Base-by-base conservation (phyloP, 257 asterid genomes). In the Salvia hispanica region DNA sequence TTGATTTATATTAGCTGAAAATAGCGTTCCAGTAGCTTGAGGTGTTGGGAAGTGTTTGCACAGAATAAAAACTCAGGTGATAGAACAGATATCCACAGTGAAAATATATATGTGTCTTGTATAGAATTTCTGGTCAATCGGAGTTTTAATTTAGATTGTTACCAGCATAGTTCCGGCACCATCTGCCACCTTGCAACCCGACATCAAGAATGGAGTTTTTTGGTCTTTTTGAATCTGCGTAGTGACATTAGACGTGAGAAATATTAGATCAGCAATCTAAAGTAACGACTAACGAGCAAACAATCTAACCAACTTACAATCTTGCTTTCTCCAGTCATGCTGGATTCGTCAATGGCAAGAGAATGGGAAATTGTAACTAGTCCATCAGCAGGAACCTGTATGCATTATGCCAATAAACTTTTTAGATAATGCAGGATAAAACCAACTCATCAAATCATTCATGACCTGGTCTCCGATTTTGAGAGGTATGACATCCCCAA, bases 281-380 rank as follows among this genome's bases (percentile, higher is more conserved):
- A 18, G 61, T 28, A 74, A 44, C 25, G 25, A 21, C 25, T 21
- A 21, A 21, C 62, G 64, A 69, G 70, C 44, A 21, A 61, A 66
- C 66, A 79, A 52, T 79, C 75, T 74, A 79, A 85, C 71, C 81
- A 78, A 78, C 96, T 86, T 85, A 91, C 98, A 76, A 84, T 81
- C 88, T 91, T 90, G 97, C 99, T 93, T 85, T 93, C 98, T 47
- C 98, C 98, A 3, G 98, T 93, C 98, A 93, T 93, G 86, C 98
- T 93, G 60, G 99, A 93, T 81, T 93, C 96, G 71, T 93, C 99
- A 64, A 93, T 80, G 78, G 95, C 88, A 54, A 93, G 94, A 75
- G 96, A 90, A 86, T 93, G 99, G 55, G 96, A 88, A 60, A 74
- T 80, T 39, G 83, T 83, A 77, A 93, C 74, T 65, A 93, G 54